Evolutionary conservation across 495 filamentous ascomycete genomes (phyloP), one percentile per base, ranked within the genome.

Genomic region (Podospora comata): DNA sequence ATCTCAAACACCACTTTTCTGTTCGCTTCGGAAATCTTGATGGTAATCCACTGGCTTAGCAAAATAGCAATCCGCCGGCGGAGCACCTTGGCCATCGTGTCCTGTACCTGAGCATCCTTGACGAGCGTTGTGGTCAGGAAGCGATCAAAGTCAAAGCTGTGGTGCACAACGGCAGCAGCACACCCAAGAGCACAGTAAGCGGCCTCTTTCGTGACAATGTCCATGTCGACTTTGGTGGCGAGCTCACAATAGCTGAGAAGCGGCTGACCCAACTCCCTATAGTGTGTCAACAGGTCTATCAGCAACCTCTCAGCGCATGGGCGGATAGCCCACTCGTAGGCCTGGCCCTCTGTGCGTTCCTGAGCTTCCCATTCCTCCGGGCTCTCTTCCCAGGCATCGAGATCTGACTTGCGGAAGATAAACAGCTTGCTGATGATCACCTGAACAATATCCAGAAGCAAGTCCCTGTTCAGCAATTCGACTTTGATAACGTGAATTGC

Each of bases 221-320:
- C 85, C 56, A 88, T 85, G 34, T 81, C 76, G 73, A 85, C 81
- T 83, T 90, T 86, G 62, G 90, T 87, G 64, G 91, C 89, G 0
- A 85, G 86, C 60, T 88, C 80, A 76, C 97, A 97, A 62, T 97
- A 93, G 13, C 83, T 83, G 67, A 97, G 77, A 11, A 99, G 81
- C 2, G 92, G 92, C 48, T 87, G 83, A 28, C 91, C 84, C 3
- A 95, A 78, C 23, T 88, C 83, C 75, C 92, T 96, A 83, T 91
- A 93, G 76, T 97, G 89, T 53, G 90, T 91, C 27, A 97, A 85
- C 1, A 99, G 84, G 71, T 97, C 95, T 72, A 98, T 83, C 76
- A 97, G 96, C 18, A 99, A 83, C 77, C 93, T 96, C 78, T 98
- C 94, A 0, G 93, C 89, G 74, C 95, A 99, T 0, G 92, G 90